Evolutionary conservation across 1,284 basidiomycete species (phyloP).

Genomic region (Gymnopus androsaceus): DNA sequence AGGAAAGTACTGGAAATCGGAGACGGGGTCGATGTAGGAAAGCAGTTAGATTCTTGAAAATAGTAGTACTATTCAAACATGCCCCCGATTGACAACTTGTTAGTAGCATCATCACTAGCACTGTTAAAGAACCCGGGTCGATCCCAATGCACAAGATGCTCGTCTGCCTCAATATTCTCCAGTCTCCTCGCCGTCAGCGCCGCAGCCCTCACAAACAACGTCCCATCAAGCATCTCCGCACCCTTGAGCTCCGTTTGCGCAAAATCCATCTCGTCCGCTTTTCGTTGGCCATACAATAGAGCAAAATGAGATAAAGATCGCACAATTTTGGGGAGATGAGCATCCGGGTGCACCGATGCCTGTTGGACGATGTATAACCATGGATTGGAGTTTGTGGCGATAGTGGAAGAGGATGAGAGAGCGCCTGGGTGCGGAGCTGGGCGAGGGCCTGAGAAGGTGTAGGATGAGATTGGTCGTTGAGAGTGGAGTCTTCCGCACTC

Average conservation of each 20-base stretch:
- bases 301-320: conserved; percentile 60
- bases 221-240: conserved; percentile 58
- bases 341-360: conserved; percentile 55
- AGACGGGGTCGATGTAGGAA: too few species aligned
- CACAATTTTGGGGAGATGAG: conserved; percentile 63
- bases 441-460: conserved; percentile 45
- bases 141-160: conserved; percentile 11
- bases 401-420: conserved; percentile 16
- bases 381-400: conserved; percentile 43
- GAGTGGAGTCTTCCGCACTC: conserved; percentile 28
- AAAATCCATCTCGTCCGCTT: conserved; percentile 41
- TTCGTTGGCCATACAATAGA: conserved; percentile 46
- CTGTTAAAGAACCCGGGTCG: too few species aligned
- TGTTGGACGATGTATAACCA: conserved; percentile 14
- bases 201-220: conserved; percentile 57
- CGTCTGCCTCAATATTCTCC: background rate
- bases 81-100: too few species aligned
- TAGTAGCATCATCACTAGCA: too few species aligned
- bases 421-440: conserved; percentile 22
- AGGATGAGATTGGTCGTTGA: conserved; percentile 25
- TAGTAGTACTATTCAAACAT: too few species aligned
- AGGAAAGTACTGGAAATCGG: background rate
- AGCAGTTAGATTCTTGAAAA: too few species aligned
- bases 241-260: conserved; percentile 47
- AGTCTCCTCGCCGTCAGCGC: conserved; percentile 40